Evolutionary conservation across 176 grass and related monocot species (phyloP).

Genomic region (Rhipidocladum racemiflorum): DNA sequence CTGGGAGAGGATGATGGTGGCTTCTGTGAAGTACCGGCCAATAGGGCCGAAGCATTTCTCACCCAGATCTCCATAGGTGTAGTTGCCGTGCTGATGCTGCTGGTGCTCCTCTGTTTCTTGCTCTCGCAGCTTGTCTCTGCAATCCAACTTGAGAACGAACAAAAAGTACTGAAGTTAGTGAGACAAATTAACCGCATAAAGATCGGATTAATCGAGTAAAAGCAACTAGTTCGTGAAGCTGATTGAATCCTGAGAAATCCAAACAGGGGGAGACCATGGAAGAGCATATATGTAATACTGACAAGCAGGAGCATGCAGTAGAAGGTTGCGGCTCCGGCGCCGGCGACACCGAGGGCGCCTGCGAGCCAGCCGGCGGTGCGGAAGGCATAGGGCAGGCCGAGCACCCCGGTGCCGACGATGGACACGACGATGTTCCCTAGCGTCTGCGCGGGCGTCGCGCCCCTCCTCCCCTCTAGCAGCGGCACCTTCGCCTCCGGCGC

Average conservation of each 20-base stretch:
- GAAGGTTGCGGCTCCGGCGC: constrained; percentile 49
- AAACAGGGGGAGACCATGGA: background rate
- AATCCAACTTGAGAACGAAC: constrained; percentile 49
- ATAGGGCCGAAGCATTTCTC: constrained; percentile 53
- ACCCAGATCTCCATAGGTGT: constrained; percentile 71
- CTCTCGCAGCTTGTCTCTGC: constrained; percentile 61
- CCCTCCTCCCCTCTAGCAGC: constrained; percentile 31
- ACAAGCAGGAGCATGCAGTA: constrained; percentile 97
- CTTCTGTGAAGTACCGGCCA: constrained; percentile 61
- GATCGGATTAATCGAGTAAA: background rate
- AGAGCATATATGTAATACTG: background rate
- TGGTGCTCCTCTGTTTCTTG: constrained; percentile 38
- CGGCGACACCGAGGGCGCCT: constrained; percentile 53
- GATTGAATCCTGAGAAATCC: background rate
- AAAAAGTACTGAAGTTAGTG: background rate
- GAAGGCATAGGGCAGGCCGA: constrained; percentile 83
- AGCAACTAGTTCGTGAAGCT: background rate
- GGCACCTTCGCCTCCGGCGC: constrained; percentile 29
- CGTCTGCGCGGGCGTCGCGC: constrained; percentile 62
- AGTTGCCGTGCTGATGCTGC: constrained; percentile 16
- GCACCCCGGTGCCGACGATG: constrained; percentile 82
- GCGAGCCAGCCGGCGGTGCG: constrained; percentile 63
- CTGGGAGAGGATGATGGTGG: constrained; percentile 68
- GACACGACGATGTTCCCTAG: constrained; percentile 88
- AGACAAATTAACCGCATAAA: background rate